Base-by-base conservation (phyloP, 345 rosid species). In the Melaleuca quinquenervia region DNA sequence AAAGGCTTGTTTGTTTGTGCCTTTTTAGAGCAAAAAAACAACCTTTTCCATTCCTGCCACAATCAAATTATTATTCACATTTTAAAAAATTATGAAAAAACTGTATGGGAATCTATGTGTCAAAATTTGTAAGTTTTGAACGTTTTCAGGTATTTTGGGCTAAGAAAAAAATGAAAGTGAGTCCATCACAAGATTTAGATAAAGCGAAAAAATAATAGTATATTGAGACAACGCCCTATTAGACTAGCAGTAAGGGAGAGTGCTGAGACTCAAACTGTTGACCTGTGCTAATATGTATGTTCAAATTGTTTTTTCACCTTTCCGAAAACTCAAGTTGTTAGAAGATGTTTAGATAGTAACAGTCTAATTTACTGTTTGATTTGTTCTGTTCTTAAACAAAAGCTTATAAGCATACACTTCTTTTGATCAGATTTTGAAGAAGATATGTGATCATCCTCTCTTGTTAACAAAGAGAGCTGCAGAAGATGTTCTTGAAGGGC, bases 401-500 rank as follows among this genome's bases (percentile, higher is more conserved):
- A 70, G 48, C 36, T 50, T 82, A 29, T 83, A 58, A 56, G 50
- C 49, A 52, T 32, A 24, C 50, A 74, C 14, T 29, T 51, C 22
- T 8, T 10, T 83, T 86, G 87, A 85, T 85, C 87, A 97, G 99
- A 97, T 97, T 88, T 90, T 97, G 88, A 97, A 97, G 91, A 97
- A 97, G 93, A 97, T 97, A 86, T 94, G 96, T 85, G 97, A 94
- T 86, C 97, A 94, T 85, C 96, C 96, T 15, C 94, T 94, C 86
- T 90, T 94, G 80, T 90, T 94, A 91, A 93, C 96, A 84, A 93
- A 93, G 90, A 92, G 97, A 89, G 97, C 96, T 84, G 97, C 97
- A 62, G 96, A 94, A 88, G 96, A 97, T 92, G 95, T 97, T 24
- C 92, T 97, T 6, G 98, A 97, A 89, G 98, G 98, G 86, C 90